These are phyloP conservation scores for Taphrina wiesneri DNA, from an alignment of 1,139 yeast species.

Conservation along the genomic window DNA sequence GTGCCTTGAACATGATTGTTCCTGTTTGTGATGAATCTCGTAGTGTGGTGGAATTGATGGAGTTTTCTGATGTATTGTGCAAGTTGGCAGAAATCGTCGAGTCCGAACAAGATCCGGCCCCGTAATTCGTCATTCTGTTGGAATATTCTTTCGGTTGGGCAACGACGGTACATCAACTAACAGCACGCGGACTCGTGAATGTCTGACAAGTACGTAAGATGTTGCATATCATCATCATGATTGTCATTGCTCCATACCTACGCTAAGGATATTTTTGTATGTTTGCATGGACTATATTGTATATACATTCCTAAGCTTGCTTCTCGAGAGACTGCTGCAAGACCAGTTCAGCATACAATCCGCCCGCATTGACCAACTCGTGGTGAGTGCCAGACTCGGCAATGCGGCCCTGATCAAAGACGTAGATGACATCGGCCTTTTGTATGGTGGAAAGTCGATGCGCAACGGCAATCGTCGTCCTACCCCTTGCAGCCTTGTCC, in stretches of 20 bases:
- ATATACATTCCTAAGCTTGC: not conserved
- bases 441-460: slow-evolving; percentile 86
- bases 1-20: not conserved
- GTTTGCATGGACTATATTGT: too few species aligned
- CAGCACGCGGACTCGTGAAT: too few species aligned
- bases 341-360: slow-evolving; percentile 51
- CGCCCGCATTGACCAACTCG: slow-evolving; percentile 46
- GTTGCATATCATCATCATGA: not conserved
- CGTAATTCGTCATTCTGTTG: not conserved
- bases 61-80: too few species aligned
- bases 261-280: too few species aligned
- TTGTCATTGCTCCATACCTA: not conserved
- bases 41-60: not conserved
- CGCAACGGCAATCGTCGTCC: slow-evolving; percentile 80
- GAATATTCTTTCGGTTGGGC: too few species aligned
- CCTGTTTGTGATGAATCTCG: not conserved
- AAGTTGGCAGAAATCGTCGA: too few species aligned
- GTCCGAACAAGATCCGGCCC: not conserved
- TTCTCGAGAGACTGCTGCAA: slow-evolving; percentile 37
- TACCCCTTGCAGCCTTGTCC: slow-evolving; percentile 57
- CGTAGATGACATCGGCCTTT: slow-evolving; percentile 88
- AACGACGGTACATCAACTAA: too few species aligned
- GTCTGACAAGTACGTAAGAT: too few species aligned
- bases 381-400: slow-evolving; percentile 66
- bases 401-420: slow-evolving; percentile 67